These are phyloP conservation scores for Miamiensis avidus DNA, from an alignment of 169 alveolate species.

Conservation along the genomic window DNA sequence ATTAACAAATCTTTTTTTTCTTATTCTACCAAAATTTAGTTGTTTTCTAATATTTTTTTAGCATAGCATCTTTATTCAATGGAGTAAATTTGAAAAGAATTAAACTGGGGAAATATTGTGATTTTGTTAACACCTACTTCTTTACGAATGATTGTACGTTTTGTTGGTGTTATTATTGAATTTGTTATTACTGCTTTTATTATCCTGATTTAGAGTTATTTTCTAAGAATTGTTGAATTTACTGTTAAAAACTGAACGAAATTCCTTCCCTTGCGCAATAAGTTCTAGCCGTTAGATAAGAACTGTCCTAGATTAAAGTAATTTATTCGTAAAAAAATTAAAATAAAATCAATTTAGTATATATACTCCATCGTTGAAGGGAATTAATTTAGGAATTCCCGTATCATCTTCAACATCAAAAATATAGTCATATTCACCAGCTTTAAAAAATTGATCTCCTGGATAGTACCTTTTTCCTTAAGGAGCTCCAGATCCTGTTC, in stretches of 20 bases:
- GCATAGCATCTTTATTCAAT: constrained; percentile 29
- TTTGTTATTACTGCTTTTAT: background rate
- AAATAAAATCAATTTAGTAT: background rate
- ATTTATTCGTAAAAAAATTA: too few species aligned
- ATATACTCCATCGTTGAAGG: constrained; percentile 74
- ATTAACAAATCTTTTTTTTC: background rate
- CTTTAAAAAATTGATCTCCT: constrained; percentile 82
- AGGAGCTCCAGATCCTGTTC: constrained; percentile 49
- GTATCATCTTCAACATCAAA: constrained; percentile 89
- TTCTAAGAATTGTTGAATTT: constrained; percentile 46
- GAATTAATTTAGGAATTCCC: constrained; percentile 71
- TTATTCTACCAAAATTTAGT: constrained; percentile 1
- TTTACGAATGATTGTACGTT: background rate
- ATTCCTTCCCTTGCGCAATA: constrained; percentile 82
- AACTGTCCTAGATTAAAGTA: constrained; percentile 51
- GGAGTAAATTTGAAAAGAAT: constrained; percentile 22
- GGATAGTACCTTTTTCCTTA: constrained; percentile 60
- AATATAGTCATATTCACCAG: constrained; percentile 90
- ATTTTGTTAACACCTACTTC: constrained; percentile 6
- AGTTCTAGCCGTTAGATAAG: constrained; percentile 82
- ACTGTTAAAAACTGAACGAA: constrained; percentile 38
- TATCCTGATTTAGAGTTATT: constrained; percentile 36
- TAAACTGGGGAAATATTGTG: constrained; percentile 11
- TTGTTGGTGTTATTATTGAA: constrained; percentile 23
- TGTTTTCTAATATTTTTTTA: constrained; percentile 25